Conservation (phyloP, 2,329 filamentous ascomycete genomes). For the Paraphaeosphaeria minitans region DNA sequence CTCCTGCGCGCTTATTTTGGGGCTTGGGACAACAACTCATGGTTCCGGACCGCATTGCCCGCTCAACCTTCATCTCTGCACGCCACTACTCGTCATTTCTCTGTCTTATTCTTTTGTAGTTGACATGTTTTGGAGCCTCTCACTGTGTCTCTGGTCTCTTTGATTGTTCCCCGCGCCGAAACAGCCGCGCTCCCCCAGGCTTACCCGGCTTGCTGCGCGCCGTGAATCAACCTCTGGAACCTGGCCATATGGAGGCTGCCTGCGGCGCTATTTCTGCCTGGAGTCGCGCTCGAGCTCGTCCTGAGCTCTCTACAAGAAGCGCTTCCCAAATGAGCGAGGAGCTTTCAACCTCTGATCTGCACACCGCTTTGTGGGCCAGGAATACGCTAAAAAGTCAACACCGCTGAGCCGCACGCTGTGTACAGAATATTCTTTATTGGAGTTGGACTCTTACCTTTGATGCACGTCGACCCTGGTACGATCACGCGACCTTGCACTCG, state of each 20-base stretch:
- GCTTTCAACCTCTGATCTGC: background rate
- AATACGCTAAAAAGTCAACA: slow-evolving; percentile 9
- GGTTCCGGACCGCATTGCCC: slow-evolving; percentile 9
- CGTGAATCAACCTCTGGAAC: slow-evolving; percentile 7
- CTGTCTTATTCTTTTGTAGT: background rate
- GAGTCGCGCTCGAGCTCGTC: background rate
- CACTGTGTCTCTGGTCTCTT: background rate
- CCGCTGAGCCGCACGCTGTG: slow-evolving; percentile 6
- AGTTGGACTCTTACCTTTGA: background rate
- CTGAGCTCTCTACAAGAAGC: background rate
- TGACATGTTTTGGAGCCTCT: background rate
- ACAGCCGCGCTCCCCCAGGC: slow-evolving; percentile 5
- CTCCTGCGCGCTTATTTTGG: slow-evolving; percentile 6
- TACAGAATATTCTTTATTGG: background rate
- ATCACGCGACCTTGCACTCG: slow-evolving; percentile 9
- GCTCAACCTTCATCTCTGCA: background rate
- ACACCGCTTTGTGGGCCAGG: slow-evolving; percentile 10
- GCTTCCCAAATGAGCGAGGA: slow-evolving; percentile 1
- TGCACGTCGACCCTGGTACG: background rate
- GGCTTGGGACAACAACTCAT: slow-evolving; percentile 10
- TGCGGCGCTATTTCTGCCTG: slow-evolving; percentile 1
- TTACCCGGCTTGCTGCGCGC: slow-evolving; percentile 6
- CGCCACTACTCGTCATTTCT: background rate
- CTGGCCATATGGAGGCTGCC: slow-evolving; percentile 6
- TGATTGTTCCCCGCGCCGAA: background rate